Base-by-base conservation (phyloP, 1,284 basidiomycete species). In the Melampsora occidentalis region DNA sequence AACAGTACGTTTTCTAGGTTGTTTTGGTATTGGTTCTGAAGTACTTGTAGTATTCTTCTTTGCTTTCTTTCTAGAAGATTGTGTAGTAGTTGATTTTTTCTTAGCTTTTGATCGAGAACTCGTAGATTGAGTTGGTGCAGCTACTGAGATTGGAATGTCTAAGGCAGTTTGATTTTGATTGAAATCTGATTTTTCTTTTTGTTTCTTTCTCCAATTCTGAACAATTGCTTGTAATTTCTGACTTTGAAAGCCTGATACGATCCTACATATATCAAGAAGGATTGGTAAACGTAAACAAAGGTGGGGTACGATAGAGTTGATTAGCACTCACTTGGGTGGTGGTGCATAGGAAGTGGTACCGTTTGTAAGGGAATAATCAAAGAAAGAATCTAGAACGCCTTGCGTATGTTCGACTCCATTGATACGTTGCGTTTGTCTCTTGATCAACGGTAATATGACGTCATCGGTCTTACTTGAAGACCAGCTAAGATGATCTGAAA, bases 361-460 rank as follows among this genome's bases (percentile, higher is more conserved):
- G 16, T 71, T 48, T 22, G 22, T 53, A 49, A 71, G 42, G 20
- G 70, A 71, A 65, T 64, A 64, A 48, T 73, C 71, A 42, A 73
- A 73, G n/a, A 67, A 73, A 53, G 25, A 49, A 51, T 73, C 71
- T 63, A 73, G 49, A 39, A 73, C 53, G n/a, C 63, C 71, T 51
- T 73, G 71, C 7, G 71, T 73, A 53, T 35, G 63, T 35, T 49
- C 31, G 2, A 65, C 31, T 6, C 71, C 71, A 66, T 46, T 65
- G 16, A 67, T 42, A n/a, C 80, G 72, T 61, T 81, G 79, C 69
- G 79, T 81, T 78, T 83, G 82, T 35, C 80, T 77, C 77, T 93
- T 93, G 70, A 99, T 94, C 79, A 99, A 93, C 6, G 97, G 97
- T 51, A 96, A 85, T 18, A 99, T 85, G 49, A 95, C 87, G 78